Percentiles rank a stretch among this genome's conserved stretches.
Evolutionary conservation across 2,329 filamentous ascomycete genomes (phyloP).

Genomic region (Sporothrix euskadiensis): DNA sequence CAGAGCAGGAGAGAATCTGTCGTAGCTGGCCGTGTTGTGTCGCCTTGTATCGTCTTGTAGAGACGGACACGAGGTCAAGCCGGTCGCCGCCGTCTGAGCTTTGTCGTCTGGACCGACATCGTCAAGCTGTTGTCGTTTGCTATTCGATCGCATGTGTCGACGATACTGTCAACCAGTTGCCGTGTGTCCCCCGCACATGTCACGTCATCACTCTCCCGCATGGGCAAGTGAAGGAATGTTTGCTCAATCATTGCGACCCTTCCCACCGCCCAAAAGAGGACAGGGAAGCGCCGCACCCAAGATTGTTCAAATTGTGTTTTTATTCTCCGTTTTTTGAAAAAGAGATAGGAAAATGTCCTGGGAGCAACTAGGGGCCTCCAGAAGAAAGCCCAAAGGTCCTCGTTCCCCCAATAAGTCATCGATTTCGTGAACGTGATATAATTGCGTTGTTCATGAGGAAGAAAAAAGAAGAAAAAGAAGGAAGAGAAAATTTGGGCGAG

Average conservation of each 20-base stretch:
- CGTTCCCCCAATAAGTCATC: slow-evolving; percentile 42
- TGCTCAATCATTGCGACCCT: slow-evolving; percentile 55
- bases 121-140: neutral
- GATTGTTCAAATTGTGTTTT: slow-evolving; percentile 46
- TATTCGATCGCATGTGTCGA: neutral
- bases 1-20: neutral
- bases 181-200: neutral
- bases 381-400: slow-evolving; percentile 35
- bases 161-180: neutral
- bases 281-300: slow-evolving; percentile 53
- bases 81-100: too few species aligned
- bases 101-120: neutral
- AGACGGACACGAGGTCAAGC: too few species aligned
- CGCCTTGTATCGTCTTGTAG: neutral
- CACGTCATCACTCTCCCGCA: neutral
- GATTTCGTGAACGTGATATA: slow-evolving; percentile 49
- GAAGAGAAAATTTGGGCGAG: slow-evolving; percentile 22
- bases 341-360: slow-evolving; percentile 48
- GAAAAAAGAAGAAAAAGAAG: slow-evolving; percentile 38
- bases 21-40: neutral
- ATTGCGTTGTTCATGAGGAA: slow-evolving; percentile 52
- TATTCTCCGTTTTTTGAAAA: slow-evolving; percentile 52
- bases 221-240: slow-evolving; percentile 40
- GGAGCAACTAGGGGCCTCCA: slow-evolving; percentile 35
- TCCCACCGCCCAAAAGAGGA: slow-evolving; percentile 40